Conservation (phyloP, 2,329 filamentous ascomycete species). For the Apiospora rasikravindrae region DNA sequence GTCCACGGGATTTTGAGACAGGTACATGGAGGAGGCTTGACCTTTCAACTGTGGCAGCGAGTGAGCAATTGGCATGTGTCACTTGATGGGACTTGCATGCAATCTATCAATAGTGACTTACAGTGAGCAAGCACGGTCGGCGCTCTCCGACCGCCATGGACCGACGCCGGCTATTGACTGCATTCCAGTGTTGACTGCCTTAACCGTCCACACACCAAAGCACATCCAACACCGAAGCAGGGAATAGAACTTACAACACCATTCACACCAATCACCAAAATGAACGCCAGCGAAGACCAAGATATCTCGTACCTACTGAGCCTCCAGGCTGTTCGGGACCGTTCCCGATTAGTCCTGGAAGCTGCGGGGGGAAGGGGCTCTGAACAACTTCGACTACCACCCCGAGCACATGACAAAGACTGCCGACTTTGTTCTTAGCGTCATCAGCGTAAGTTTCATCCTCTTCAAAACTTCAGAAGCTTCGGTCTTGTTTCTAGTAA, state of each 20-base stretch:
- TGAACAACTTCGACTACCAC: conserved; percentile 50
- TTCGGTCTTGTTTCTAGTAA: not conserved
- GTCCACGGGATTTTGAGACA: not conserved
- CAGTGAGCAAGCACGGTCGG: not conserved
- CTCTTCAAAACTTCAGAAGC: not conserved
- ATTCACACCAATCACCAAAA: not conserved
- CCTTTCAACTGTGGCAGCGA: not conserved
- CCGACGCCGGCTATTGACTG: conserved; percentile 1
- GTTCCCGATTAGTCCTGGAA: conserved; percentile 39
- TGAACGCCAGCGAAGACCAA: conserved; percentile 13
- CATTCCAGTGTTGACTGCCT: not conserved
- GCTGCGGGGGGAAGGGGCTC: conserved; percentile 44
- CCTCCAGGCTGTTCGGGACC: conserved; percentile 44
- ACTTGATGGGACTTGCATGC: not conserved
- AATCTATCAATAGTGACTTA: not conserved
- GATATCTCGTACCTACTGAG: conserved; percentile 41
- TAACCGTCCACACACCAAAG: not conserved
- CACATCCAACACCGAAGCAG: not conserved
- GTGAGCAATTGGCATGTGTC: conserved; percentile 1
- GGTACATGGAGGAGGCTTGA: not conserved
- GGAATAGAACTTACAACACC: not conserved
- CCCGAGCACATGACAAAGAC: conserved; percentile 43
- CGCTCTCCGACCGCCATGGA: not conserved
- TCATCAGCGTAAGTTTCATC: conserved; percentile 46
- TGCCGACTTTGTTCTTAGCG: conserved; percentile 47